A percentile compares a stretch with the other conserved stretches of the same genome.
These are phyloP conservation scores for Fagopyrum tataricum DNA, from an alignment of 148 eudicot genomes.

Conservation along the genomic window DNA sequence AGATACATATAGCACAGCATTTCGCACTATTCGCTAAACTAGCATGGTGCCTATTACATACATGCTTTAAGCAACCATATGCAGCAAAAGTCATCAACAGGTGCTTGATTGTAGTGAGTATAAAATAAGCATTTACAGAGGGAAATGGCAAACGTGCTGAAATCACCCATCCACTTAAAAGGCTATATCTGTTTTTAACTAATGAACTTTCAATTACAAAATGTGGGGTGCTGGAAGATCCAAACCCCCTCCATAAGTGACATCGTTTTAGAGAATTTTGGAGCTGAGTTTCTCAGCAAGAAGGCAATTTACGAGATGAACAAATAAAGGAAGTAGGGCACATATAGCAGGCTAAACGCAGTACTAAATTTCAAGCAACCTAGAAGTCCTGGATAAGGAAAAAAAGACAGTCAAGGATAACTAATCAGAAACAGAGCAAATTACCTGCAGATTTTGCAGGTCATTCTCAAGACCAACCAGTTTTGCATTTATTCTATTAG, in stretches of 20 bases:
- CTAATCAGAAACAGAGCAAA: not conserved
- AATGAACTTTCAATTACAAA: not conserved
- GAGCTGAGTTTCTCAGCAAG: not conserved
- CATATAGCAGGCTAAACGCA: not conserved
- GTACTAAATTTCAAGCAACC: not conserved
- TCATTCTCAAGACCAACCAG: constrained; percentile 54
- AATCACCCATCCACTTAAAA: not conserved
- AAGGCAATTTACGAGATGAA: not conserved
- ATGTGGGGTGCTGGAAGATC: not conserved
- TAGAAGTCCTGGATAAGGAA: not conserved
- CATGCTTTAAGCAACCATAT: not conserved
- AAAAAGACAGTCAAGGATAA: not conserved
- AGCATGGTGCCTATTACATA: not conserved
- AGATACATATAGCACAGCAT: not conserved
- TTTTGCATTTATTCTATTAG: constrained; percentile 44
- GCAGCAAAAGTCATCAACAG: not conserved
- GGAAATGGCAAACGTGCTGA: not conserved
- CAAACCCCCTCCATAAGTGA: not conserved
- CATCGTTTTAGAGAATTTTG: not conserved
- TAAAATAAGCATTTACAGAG: not conserved
- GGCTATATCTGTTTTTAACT: not conserved
- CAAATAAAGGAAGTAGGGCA: not conserved
- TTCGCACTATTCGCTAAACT: not conserved
- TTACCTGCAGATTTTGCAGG: constrained; percentile 68
- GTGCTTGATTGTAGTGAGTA: not conserved